Evolutionary conservation across 2,329 filamentous ascomycete genomes (phyloP).

Genomic region (Macroventuria anomochaeta): DNA sequence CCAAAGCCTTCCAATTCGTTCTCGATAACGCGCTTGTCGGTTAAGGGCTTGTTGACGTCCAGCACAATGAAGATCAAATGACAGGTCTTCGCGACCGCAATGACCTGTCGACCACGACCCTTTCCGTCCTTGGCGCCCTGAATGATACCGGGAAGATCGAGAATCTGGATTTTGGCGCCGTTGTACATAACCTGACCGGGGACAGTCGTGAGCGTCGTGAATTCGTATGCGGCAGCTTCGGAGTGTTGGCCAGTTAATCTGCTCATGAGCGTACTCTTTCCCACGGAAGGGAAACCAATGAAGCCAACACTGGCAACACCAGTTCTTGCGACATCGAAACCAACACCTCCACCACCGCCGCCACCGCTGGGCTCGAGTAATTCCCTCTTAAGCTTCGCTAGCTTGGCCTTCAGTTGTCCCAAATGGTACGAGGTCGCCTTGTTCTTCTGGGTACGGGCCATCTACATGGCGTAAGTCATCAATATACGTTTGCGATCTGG

Average conservation of each 20-base stretch:
- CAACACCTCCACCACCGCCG: slow-evolving; percentile 83
- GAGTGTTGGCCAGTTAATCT: slow-evolving; percentile 94
- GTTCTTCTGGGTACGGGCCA: slow-evolving; percentile 97
- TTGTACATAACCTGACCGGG: slow-evolving; percentile 97
- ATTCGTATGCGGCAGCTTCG: slow-evolving; percentile 96
- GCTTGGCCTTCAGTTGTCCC: slow-evolving; percentile 92
- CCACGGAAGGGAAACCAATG: slow-evolving; percentile 97
- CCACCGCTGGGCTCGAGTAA: slow-evolving; percentile 81
- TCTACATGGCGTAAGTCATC: slow-evolving; percentile 60
- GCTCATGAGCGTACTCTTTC: slow-evolving; percentile 98
- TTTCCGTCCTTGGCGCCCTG: slow-evolving; percentile 98
- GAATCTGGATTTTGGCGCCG: slow-evolving; percentile 95
- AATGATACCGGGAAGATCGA: slow-evolving; percentile 98
- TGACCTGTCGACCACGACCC: slow-evolving; percentile 96
- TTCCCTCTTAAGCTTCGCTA: slow-evolving; percentile 96
- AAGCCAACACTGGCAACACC: slow-evolving; percentile 97
- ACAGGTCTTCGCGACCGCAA: slow-evolving; percentile 98
- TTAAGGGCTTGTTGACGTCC: slow-evolving; percentile 97
- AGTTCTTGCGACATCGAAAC: slow-evolving; percentile 97
- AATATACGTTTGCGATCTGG: slow-evolving; percentile 20
- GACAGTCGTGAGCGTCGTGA: slow-evolving; percentile 96
- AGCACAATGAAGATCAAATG: slow-evolving; percentile 98
- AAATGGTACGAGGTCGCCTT: slow-evolving; percentile 94
- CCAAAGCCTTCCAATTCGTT: slow-evolving; percentile 95
- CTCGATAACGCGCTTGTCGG: slow-evolving; percentile 96